These are phyloP conservation scores for Melaleuca alternifolia DNA, from an alignment of 345 rosid genomes.

Conservation along the genomic window DNA sequence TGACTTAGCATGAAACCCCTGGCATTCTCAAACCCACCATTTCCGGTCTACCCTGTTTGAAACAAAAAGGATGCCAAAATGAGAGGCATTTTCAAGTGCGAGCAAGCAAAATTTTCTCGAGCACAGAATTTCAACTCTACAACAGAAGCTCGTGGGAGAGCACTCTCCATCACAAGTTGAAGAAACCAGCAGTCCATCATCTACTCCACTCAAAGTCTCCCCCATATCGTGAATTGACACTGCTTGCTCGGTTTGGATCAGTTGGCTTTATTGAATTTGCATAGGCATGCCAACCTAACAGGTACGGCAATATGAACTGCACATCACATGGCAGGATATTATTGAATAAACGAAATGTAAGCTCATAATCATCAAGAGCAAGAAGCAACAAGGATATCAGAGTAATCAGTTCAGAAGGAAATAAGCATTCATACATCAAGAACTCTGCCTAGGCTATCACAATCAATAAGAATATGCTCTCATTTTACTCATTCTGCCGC, in stretches of 20 bases:
- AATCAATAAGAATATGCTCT: background rate
- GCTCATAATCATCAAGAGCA: background rate
- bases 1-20: background rate
- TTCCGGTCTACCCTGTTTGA: background rate
- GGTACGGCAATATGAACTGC: constrained; percentile 77
- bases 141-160: background rate
- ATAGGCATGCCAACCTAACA: constrained; percentile 79
- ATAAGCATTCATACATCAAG: background rate
- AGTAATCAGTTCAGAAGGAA: background rate
- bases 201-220: constrained; percentile 81
- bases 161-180: background rate
- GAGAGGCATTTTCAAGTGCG: background rate
- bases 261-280: constrained; percentile 47
- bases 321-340: background rate
- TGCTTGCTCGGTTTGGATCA: constrained; percentile 27
- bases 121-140: background rate
- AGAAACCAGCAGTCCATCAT: constrained; percentile 7
- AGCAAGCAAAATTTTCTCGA: background rate
- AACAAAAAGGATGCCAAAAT: background rate
- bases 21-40: background rate
- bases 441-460: background rate
- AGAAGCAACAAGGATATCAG: background rate
- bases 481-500: background rate
- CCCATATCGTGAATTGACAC: constrained; percentile 46
- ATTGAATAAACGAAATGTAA: background rate